Evolutionary conservation across 2,329 filamentous ascomycete species (phyloP).

Genomic region (Trichoderma endophyticum): DNA sequence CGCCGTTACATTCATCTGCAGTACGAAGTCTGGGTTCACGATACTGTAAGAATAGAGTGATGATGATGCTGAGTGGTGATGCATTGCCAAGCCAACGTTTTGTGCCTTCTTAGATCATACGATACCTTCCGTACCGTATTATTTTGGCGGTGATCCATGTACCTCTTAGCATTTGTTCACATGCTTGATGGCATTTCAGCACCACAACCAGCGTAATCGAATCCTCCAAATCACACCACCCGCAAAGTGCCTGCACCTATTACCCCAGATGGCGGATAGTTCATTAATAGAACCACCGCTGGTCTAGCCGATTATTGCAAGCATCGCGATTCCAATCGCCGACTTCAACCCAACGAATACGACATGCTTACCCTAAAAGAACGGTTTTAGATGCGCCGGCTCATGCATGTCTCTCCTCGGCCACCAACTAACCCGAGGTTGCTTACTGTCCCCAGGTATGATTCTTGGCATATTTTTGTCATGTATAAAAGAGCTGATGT

Average conservation of each 20-base stretch:
- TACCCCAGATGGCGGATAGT: neutral
- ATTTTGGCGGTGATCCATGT: neutral
- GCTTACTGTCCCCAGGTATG: neutral
- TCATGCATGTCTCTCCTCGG: conserved; percentile 9
- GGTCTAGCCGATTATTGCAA: neutral
- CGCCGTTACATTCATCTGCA: neutral
- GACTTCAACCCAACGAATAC: neutral
- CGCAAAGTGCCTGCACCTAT: neutral
- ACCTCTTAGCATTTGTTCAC: neutral
- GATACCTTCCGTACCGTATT: neutral
- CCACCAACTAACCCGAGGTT: neutral
- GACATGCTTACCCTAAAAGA: neutral
- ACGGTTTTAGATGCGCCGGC: neutral
- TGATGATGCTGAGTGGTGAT: neutral
- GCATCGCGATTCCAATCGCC: neutral
- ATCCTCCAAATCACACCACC: neutral
- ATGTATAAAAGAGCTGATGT: neutral
- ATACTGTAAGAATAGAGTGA: neutral
- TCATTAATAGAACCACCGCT: neutral
- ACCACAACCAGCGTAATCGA: neutral
- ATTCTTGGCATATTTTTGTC: neutral
- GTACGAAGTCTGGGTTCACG: neutral
- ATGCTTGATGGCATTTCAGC: neutral
- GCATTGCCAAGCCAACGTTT: neutral
- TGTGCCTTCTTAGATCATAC: neutral